Conservation (phyloP, 176 grass and related monocot species). For the Triticum timopheevii region DNA sequence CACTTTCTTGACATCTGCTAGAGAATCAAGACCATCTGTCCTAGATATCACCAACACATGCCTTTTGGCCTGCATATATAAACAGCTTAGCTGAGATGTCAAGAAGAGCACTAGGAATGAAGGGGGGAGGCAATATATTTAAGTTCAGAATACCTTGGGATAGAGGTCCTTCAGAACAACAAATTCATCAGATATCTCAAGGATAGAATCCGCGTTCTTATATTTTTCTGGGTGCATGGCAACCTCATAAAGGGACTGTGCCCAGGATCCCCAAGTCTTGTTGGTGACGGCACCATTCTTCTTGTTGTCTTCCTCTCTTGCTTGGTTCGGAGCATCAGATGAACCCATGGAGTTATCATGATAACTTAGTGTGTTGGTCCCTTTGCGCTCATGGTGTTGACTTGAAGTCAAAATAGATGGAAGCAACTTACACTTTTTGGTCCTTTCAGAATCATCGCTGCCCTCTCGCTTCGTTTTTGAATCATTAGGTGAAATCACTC, state of each 20-base stretch:
- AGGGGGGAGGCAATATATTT: not conserved
- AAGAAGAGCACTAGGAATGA: constrained; percentile 5
- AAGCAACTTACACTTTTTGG: constrained; percentile 64
- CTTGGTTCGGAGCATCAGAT: constrained; percentile 32
- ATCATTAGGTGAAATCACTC: constrained; percentile 27
- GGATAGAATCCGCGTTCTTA: constrained; percentile 52
- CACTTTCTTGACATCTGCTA: constrained; percentile 66
- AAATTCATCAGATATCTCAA: constrained; percentile 68
- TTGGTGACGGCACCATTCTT: constrained; percentile 20
- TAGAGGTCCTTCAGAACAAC: constrained; percentile 73
- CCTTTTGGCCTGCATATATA: constrained; percentile 63
- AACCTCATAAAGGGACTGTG: constrained; percentile 64
- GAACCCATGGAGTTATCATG: constrained; percentile 10
- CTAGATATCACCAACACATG: constrained; percentile 84
- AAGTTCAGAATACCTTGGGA: constrained; percentile 60
- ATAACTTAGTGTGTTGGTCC: not conserved
- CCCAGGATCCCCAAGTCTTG: constrained; percentile 81
- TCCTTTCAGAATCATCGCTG: constrained; percentile 40
- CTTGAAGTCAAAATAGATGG: constrained; percentile 4
- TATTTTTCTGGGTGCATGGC: constrained; percentile 67
- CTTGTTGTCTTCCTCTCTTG: constrained; percentile 37
- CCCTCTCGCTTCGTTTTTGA: constrained; percentile 47
- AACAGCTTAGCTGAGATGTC: constrained; percentile 13
- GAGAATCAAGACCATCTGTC: constrained; percentile 71
- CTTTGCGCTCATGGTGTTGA: constrained; percentile 18